Evolutionary conservation across 2,329 filamentous ascomycete genomes (phyloP).

Genomic region (Herpotrichia juniperi): DNA sequence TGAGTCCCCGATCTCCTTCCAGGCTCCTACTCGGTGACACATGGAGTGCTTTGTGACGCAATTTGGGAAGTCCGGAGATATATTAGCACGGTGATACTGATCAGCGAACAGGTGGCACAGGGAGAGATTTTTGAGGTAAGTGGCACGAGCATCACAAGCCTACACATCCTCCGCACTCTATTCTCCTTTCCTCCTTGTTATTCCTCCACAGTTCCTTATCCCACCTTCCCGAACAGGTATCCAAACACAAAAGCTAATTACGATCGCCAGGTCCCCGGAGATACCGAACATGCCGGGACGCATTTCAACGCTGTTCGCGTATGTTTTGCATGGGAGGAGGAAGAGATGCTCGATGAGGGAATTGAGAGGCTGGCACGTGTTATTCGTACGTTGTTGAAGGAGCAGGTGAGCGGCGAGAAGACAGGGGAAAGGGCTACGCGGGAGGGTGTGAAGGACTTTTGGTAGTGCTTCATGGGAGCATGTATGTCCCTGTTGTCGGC

Average conservation of each 20-base stretch:
- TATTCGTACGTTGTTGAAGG: slow-evolving; percentile 47
- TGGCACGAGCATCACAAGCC: no score
- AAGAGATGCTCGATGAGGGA: slow-evolving; percentile 69
- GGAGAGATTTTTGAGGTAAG: slow-evolving; percentile 70
- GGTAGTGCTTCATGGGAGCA: slow-evolving; percentile 23
- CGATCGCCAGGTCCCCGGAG: slow-evolving; percentile 47
- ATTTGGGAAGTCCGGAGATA: no score
- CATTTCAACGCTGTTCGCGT: slow-evolving; percentile 60
- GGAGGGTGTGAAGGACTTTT: slow-evolving; percentile 37
- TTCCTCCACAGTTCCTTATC: no score
- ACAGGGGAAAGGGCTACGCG: slow-evolving; percentile 19
- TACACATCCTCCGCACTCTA: slow-evolving; percentile 62
- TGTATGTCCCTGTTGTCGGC: no score
- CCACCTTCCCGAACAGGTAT: no score
- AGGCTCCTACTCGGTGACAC: neutral
- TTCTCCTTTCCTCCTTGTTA: no score
- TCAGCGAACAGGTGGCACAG: slow-evolving; percentile 56
- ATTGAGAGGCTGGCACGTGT: slow-evolving; percentile 66
- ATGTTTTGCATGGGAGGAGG: slow-evolving; percentile 63
- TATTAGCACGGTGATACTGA: neutral
- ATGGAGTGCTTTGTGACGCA: no score
- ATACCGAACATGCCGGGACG: slow-evolving; percentile 50
- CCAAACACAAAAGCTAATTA: no score
- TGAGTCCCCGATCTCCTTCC: slow-evolving; percentile 50
- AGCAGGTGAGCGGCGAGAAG: slow-evolving; percentile 22